Conservation (phyloP, 2,329 filamentous ascomycete species). For the Graphilbum sp. region DNA sequence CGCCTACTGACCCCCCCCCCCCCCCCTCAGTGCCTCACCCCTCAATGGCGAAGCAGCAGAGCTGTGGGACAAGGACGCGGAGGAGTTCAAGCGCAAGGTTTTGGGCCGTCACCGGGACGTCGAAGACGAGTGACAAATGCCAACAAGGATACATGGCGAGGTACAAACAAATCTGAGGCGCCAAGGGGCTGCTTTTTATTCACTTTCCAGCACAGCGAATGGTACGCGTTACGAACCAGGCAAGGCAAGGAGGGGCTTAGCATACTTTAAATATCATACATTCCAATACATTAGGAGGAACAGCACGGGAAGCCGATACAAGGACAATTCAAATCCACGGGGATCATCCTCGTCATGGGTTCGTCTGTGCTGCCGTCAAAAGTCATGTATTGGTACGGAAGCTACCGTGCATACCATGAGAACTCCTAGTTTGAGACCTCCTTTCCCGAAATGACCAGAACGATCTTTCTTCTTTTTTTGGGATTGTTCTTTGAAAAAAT, state of each 20-base stretch:
- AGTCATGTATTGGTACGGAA: conserved; percentile 13
- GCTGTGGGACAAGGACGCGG: conserved; percentile 79
- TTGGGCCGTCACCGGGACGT: conserved; percentile 44
- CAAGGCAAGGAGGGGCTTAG: conserved; percentile 4
- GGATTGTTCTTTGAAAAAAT: conserved; percentile 12
- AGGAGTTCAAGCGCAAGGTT: conserved; percentile 72
- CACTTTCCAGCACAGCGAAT: conserved; percentile 8
- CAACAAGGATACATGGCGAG: not conserved
- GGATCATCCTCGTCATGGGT: no score
- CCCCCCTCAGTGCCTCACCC: conserved; percentile 86
- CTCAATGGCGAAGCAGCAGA: conserved; percentile 93
- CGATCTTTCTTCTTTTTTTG: conserved; percentile 1
- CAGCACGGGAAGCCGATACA: not conserved
- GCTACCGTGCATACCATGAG: conserved; percentile 26
- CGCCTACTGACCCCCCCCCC: no score
- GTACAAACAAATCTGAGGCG: not conserved
- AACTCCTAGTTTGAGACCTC: conserved; percentile 24
- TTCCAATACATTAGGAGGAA: no score
- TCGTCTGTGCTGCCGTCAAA: not conserved
- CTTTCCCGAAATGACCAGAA: conserved; percentile 8
- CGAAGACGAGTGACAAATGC: conserved; percentile 36
- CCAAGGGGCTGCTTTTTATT: conserved; percentile 4
- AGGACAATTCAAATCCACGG: no score
- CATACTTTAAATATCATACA: no score
- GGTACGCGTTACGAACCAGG: not conserved